Evolutionary conservation across 1,284 basidiomycete species (phyloP).

Genomic region (Apiotrichum montevideense): DNA sequence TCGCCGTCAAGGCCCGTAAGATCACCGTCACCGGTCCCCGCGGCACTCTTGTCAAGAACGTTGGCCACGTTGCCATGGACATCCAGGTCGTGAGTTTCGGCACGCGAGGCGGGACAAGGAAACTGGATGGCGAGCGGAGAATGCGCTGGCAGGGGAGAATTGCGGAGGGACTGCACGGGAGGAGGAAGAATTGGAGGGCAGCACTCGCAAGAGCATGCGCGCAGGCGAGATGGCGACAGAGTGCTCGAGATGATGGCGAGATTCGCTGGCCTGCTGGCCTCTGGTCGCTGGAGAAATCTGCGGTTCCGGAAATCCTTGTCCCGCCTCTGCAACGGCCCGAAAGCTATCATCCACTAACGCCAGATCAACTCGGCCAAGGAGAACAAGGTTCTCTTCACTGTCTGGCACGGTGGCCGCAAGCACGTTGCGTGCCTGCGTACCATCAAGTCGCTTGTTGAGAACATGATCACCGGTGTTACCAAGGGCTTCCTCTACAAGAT

Average conservation of each 20-base stretch:
- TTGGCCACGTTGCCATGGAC: slow-evolving; percentile 95
- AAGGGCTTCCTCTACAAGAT: slow-evolving; percentile 99
- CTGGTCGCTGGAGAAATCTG: too few relatives aligned
- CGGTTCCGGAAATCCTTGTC: too few relatives aligned
- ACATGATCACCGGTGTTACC: slow-evolving; percentile 97
- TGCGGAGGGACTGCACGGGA: too few relatives aligned
- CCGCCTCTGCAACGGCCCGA: too few relatives aligned
- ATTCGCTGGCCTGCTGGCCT: too few relatives aligned
- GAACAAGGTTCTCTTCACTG: slow-evolving; percentile 79
- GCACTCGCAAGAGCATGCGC: too few relatives aligned
- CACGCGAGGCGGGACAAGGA: neutral
- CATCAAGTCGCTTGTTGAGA: slow-evolving; percentile 87
- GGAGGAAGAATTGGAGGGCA: too few relatives aligned
- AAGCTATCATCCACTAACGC: too few relatives aligned
- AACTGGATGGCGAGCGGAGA: neutral
- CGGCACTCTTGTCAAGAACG: slow-evolving; percentile 81
- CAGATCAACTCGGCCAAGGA: slow-evolving; percentile 13
- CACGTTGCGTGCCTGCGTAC: slow-evolving; percentile 98
- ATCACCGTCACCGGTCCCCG: slow-evolving; percentile 86
- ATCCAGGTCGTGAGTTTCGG: slow-evolving; percentile 64
- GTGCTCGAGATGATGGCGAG: too few relatives aligned
- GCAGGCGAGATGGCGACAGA: too few relatives aligned
- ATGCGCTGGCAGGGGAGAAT: neutral
- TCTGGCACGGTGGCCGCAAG: slow-evolving; percentile 98
- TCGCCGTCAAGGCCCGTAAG: slow-evolving; percentile 78